Conservation (phyloP, 805 yeast species). For the Candida manassasensis region DNA sequence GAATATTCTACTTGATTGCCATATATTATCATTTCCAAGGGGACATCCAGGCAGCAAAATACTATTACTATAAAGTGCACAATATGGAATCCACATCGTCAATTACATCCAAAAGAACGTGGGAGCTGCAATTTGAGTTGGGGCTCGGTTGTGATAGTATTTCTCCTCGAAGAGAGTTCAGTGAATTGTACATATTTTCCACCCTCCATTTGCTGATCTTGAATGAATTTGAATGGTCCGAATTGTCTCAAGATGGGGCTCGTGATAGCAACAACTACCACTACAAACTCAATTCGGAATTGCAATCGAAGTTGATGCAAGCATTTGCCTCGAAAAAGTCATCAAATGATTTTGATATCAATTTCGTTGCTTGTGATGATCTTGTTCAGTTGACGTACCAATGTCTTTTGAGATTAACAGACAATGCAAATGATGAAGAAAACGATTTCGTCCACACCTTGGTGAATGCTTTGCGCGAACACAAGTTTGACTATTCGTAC, state of each 20-base stretch:
- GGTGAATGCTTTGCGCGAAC: not conserved
- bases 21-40: slow-evolving; percentile 34
- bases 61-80: slow-evolving; percentile 34
- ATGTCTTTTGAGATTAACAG: slow-evolving; percentile 1
- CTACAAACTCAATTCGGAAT: slow-evolving; percentile 10
- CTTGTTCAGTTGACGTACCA: slow-evolving; percentile 13
- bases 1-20: slow-evolving; percentile 37
- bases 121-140: slow-evolving; percentile 13
- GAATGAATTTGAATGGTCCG: slow-evolving; percentile 18
- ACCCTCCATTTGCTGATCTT: slow-evolving; percentile 25
- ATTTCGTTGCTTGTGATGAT: slow-evolving; percentile 14
- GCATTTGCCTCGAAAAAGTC: slow-evolving; percentile 11
- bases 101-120: slow-evolving; percentile 3
- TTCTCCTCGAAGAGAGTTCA: slow-evolving; percentile 15
- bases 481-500: slow-evolving; percentile 1
- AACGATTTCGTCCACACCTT: slow-evolving; percentile 41
- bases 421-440: slow-evolving; percentile 50
- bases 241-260: slow-evolving; percentile 2
- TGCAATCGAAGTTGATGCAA: slow-evolving; percentile 13
- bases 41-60: slow-evolving; percentile 32
- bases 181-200: slow-evolving; percentile 26
- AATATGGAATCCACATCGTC: slow-evolving; percentile 11
- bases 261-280: slow-evolving; percentile 6
- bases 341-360: slow-evolving; percentile 15
- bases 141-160: slow-evolving; percentile 23